Evolutionary conservation across 2,329 filamentous ascomycete species (phyloP).

Genomic region (Aureobasidium subglaciale): DNA sequence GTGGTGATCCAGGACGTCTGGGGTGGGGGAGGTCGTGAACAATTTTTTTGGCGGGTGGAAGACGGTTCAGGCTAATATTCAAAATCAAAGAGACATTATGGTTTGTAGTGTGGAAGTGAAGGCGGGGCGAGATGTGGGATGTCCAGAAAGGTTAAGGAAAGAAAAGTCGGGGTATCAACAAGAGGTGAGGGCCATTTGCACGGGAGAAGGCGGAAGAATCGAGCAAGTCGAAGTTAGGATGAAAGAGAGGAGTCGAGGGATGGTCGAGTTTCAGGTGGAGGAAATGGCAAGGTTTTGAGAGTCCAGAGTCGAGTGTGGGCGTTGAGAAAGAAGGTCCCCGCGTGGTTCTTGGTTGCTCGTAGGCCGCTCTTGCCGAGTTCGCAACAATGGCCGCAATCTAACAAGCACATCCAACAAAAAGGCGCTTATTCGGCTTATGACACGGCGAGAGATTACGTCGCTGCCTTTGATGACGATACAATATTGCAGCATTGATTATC

Average conservation of each 20-base stretch:
- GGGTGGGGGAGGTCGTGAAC: not conserved
- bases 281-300: slow-evolving; percentile 5
- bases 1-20: not conserved
- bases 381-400: slow-evolving; percentile 1
- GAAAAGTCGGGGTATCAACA: not conserved
- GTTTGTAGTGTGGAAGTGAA: slow-evolving; percentile 8
- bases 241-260: not conserved
- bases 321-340: slow-evolving; percentile 7
- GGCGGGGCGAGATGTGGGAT: slow-evolving; percentile 8
- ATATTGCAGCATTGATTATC: not conserved
- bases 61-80: slow-evolving; percentile 7
- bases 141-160: not conserved
- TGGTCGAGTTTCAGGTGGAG: not conserved
- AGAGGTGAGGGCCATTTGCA: not conserved
- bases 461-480: not conserved
- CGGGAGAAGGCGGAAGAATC: not conserved
- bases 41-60: not conserved
- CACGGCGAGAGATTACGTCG: slow-evolving; percentile 3
- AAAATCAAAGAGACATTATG: slow-evolving; percentile 9
- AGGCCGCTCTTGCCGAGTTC: not conserved
- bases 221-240: not conserved
- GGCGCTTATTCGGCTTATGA: slow-evolving; percentile 6
- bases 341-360: slow-evolving; percentile 4
- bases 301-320: not conserved
- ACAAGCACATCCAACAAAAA: slow-evolving; percentile 6